Conservation (phyloP, 352 stramenopile species). For the Pythium phragmiticola region DNA sequence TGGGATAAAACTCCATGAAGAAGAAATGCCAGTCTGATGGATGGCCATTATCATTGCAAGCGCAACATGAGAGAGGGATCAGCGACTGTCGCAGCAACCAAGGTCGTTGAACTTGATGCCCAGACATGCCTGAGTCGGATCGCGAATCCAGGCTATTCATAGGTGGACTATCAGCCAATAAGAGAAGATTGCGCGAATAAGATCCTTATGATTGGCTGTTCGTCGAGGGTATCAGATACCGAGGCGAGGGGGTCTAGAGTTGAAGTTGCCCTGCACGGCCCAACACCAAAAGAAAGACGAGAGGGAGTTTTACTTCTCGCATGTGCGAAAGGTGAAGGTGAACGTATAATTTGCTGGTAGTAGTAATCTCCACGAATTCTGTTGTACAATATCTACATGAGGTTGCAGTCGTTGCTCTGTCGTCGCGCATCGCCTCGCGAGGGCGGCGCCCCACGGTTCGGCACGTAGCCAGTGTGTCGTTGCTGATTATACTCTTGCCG, state of each 20-base stretch:
- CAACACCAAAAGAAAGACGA: too few species aligned
- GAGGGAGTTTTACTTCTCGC: too few species aligned
- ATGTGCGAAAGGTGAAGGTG: too few species aligned
- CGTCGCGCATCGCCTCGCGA: conserved; percentile 7
- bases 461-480: conserved; percentile 28
- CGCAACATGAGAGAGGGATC: background rate
- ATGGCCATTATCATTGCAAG: conserved; percentile 6
- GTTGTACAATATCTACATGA: conserved; percentile 39
- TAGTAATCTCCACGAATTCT: background rate
- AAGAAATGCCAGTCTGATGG: background rate
- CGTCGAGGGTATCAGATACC: too few species aligned
- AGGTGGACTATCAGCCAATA: conserved; percentile 21
- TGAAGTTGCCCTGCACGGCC: too few species aligned
- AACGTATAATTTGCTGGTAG: too few species aligned
- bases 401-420: conserved; percentile 40
- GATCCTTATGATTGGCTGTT: conserved; percentile 20
- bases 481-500: conserved; percentile 50
- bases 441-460: conserved; percentile 20
- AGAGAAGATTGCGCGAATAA: conserved; percentile 7
- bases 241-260: too few species aligned
- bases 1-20: too few species aligned
- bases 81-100: conserved; percentile 8
- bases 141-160: conserved; percentile 29
- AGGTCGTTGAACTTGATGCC: background rate
- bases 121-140: conserved; percentile 25